Evolutionary conservation across 2,329 filamentous ascomycete species (phyloP), one percentile per base, ranked within the genome.

Genomic region (Calycina herbarum): DNA sequence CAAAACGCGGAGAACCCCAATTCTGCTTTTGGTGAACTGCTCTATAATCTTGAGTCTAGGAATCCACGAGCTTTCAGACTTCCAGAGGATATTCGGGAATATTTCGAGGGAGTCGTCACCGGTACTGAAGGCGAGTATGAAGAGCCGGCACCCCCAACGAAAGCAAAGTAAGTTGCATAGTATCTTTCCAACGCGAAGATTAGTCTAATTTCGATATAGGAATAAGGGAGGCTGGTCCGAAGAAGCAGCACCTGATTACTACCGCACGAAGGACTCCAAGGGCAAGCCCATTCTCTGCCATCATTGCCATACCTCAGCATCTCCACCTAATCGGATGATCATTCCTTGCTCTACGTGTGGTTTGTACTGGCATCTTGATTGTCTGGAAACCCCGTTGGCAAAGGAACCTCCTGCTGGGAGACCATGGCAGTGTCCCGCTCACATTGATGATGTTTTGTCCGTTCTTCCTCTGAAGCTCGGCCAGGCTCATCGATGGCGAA

Each of bases 321-420:
- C 85, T 63, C 80, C 80, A 68, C 84, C 84, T 72, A 68, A 73
- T 68, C 87, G 90, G 31, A 86, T 89, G 70, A 93, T 98, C 72
- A 90, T 97, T 71, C 88, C 90, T 57, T 99, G 94, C 80, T 93
- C 93, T 77, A 86, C 85, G 73, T 99, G 94, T 78, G 83, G 86
- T 13, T 84, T 92, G 40, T 85, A 89, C 74, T 99, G 94, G 91
- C 95, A 99, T 79, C 82, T 97, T 61, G 94, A 98, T 78, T 99
- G 95, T 78, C 81, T 96, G 17, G 89, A 96, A 75, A 92, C 93
- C 33, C 94, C 94, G 40, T 80, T 94, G 74, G 88, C 93, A 40
- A 87, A 91, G 64, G 91, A 93, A 48, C 94, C 94, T 11, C 84
- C 88, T 61, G 82, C 89, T 61, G 87, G 89, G 58, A 81, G 82